Percentiles rank a stretch among this genome's conserved stretches.
Conservation (phyloP, 768 basidiomycete species). For the Serendipita indica region DNA sequence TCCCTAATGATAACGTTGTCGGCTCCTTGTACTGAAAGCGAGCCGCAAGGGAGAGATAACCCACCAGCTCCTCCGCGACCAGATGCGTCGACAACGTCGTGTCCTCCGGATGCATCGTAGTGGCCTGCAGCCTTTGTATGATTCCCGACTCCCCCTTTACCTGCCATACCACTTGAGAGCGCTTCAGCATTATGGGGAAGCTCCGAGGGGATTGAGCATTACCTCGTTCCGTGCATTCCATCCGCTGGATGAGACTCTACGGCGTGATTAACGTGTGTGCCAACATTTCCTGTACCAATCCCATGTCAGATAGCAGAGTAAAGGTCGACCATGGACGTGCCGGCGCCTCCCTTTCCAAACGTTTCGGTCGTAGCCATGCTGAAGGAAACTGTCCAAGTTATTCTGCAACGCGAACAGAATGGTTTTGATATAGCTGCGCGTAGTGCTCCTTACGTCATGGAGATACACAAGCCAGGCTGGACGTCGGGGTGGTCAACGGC, state of each 20-base stretch:
- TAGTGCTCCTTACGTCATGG: too few relatives aligned
- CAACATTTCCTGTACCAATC: conserved; percentile 6
- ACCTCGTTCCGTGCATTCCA: background rate
- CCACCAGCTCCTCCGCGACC: conserved; percentile 5
- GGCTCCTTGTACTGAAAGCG: background rate
- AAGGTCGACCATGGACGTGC: background rate
- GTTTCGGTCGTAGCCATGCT: background rate
- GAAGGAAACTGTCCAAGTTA: background rate
- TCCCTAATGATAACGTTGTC: background rate
- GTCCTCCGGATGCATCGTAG: background rate
- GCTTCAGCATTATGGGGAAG: too few relatives aligned
- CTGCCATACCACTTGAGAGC: background rate
- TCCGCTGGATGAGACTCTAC: background rate
- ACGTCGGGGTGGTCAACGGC: too few relatives aligned
- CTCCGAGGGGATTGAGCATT: too few relatives aligned
- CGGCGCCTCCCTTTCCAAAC: conserved; percentile 6
- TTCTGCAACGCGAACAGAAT: too few relatives aligned
- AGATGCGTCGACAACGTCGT: background rate
- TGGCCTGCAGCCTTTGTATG: background rate
- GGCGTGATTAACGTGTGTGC: background rate
- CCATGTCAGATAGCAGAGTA: background rate
- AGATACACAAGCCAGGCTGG: too few relatives aligned
- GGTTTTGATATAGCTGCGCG: too few relatives aligned
- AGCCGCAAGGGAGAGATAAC: background rate
- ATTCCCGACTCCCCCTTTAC: background rate